Evolutionary conservation across 768 basidiomycete genomes (phyloP), one percentile per base, ranked within the genome.

Genomic region (Naganishia antarctica): DNA sequence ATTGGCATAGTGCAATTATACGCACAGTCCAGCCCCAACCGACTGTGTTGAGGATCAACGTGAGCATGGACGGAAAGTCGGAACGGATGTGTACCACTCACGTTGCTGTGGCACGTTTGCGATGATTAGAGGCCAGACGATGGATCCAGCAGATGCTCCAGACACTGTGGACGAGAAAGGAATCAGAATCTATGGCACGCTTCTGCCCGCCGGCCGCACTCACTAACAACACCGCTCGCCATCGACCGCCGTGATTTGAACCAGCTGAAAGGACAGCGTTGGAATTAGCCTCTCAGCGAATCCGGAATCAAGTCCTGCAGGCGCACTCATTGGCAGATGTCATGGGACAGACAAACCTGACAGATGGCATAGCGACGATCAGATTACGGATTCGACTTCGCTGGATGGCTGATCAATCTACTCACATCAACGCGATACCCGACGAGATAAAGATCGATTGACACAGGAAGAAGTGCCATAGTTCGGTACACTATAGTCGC

Each of bases 41-140:
- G 41, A 66, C 64, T 66, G 26, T 47, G 12, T 6, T 4, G 29
- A 32, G 21, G 15, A 29, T 26, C 4, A 45, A 13, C 28, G 45
- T 32, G 8, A 60, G 25, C 34, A 44, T 48, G 8, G 1, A 8
- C 50, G 21, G 47, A 25, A 3, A 9, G 32, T 7, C 26, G 18
- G 25, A n/a, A 21, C 4, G 16, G 11, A 25, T 18, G 1, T 26
- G 32, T 25, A 18, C 18, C n/a, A 25, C 57, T 26, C 32, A 66
- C 65, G 47, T 44, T 48, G 45, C 25, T 44, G 48, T 15, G 65
- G 65, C 13, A 66, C 47, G 23, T 66, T 61, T 28, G 57, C 58
- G 29, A 66, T 62, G 31, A 66, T 43, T n/a, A 66, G 21, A 1
- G 65, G 65, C 65, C 65, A 66, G 3, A 61, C 48, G 31, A 66